Evolutionary conservation across 352 stramenopile species (phyloP).

Genomic region (Pythium angustatum): DNA sequence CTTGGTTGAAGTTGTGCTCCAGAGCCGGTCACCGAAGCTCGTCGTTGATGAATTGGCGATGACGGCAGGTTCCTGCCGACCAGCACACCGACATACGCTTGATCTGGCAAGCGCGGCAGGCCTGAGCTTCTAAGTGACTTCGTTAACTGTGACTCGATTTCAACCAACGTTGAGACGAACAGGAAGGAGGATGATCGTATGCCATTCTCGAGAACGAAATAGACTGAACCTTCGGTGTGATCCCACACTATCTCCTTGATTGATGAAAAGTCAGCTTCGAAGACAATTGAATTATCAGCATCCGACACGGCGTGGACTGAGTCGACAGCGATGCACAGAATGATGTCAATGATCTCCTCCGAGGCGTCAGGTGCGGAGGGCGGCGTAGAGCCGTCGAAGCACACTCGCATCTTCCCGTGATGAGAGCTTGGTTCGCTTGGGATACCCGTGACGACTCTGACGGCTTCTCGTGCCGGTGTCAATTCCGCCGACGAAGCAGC

Average conservation of each 20-base stretch:
- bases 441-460: background rate
- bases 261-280: constrained; percentile 36
- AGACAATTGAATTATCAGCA: constrained; percentile 40
- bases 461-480: background rate
- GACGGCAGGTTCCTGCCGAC: constrained; percentile 58
- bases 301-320: constrained; percentile 42
- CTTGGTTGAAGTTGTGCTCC: constrained; percentile 14
- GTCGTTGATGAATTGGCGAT: constrained; percentile 69
- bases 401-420: constrained; percentile 45
- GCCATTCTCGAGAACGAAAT: constrained; percentile 44
- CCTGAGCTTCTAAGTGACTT: constrained; percentile 32
- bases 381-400: background rate
- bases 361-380: background rate
- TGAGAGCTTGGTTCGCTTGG: constrained; percentile 42
- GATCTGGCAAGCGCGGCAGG: constrained; percentile 37
- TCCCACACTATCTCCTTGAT: constrained; percentile 75
- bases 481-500: constrained; percentile 4
- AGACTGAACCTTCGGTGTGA: constrained; percentile 57
- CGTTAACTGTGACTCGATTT: constrained; percentile 51
- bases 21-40: constrained; percentile 20
- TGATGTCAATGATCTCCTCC: constrained; percentile 35
- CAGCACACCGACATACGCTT: constrained; percentile 69
- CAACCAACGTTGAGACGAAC: constrained; percentile 35
- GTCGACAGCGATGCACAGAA: constrained; percentile 43
- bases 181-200: constrained; percentile 39